phyloP scores from a whole-genome alignment of 2,329 filamentous ascomycete species.

The Teratosphaeriaceae sp. region DNA sequence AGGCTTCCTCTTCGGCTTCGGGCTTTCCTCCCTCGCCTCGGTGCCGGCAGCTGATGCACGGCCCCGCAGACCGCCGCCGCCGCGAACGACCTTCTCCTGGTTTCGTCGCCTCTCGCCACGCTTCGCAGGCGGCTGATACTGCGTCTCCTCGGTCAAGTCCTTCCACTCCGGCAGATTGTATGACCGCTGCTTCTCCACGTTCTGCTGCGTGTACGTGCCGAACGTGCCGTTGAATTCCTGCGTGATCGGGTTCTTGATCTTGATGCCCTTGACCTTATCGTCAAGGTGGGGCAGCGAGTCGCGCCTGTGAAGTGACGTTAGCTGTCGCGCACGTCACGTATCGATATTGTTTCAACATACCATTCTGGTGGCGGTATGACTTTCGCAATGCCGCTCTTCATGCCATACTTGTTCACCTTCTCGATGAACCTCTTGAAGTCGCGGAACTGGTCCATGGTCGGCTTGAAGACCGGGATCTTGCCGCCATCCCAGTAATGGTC shows the following conservation, averaged over 20 bases:
- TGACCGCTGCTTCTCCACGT: conserved; percentile 89
- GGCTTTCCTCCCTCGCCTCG: conserved; percentile 17
- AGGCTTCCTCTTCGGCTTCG: conserved; percentile 42
- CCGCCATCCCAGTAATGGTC: conserved; percentile 80
- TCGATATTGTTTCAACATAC: conserved; percentile 47
- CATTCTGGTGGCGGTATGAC: conserved; percentile 91
- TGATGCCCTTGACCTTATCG: conserved; percentile 82
- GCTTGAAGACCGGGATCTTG: conserved; percentile 87
- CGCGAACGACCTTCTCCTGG: conserved; percentile 41
- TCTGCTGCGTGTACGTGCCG: conserved; percentile 93
- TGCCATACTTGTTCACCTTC: conserved; percentile 87
- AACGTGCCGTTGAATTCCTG: conserved; percentile 96
- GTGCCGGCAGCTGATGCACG: conserved; percentile 19
- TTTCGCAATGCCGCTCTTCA: conserved; percentile 96
- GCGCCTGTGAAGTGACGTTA: conserved; percentile 39
- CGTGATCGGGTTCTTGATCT: conserved; percentile 93
- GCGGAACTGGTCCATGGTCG: conserved; percentile 89
- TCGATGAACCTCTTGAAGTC: conserved; percentile 90
- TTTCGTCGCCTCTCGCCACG: conserved; percentile 71
- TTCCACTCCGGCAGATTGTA: conserved; percentile 98
- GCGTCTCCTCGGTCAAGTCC: conserved; percentile 83
- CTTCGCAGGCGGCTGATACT: conserved; percentile 88
- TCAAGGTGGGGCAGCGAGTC: conserved; percentile 70
- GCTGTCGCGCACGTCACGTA: background rate
- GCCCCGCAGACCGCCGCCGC: conserved; percentile 24